Evolutionary conservation across 2,329 filamentous ascomycete genomes (phyloP), one percentile per base, ranked within the genome.

Genomic region (Coniella vitis): DNA sequence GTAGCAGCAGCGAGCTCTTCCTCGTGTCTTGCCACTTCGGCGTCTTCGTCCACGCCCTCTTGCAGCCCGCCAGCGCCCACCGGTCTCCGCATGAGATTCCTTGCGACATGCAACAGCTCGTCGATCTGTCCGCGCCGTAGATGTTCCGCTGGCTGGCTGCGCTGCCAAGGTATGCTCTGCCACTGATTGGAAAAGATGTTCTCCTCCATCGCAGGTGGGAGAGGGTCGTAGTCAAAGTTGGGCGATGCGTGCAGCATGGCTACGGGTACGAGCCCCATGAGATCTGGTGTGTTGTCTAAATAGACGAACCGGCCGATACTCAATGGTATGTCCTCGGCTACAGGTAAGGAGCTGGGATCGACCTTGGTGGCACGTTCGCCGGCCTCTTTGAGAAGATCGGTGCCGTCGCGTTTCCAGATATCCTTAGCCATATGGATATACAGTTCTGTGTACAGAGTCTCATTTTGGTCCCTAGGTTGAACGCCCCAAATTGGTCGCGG

Each of bases 401-500:
- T 82, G 13, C 79, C 81, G 29, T 47, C 50, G 4, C 83, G 89
- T 61, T 90, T 90, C 90, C 90, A 96, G 3, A 95, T 70, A 57
- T 91, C 86, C 60, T 90, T 91, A 4, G 86, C 77, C 38, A 86
- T 80, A 49, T 80, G 74, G 22, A 88, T 75, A 61, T 95, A 95
- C 2, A 95, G 74, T 59, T 86, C 81, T 4, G 82, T 81, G 59
- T 88, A 79, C 34, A 95, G 76, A 48, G 79, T 74, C 56, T 89
- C 78, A 39, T 81, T 74, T 12, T 77, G 72, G 25, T 81, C 77
- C 1, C 83, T 75, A 4, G 87, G 79, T 58, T 81, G 75, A 53
- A 83, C 77, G 45, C 87, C 90, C 91, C 93, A 97, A 29, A 97
- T 78, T 0, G 82, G 78, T 31, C 83, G 83, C 1, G 93, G 90